phyloP scores from a whole-genome alignment of 108 stramenopile genomes.

The Nitzschia sp. region DNA sequence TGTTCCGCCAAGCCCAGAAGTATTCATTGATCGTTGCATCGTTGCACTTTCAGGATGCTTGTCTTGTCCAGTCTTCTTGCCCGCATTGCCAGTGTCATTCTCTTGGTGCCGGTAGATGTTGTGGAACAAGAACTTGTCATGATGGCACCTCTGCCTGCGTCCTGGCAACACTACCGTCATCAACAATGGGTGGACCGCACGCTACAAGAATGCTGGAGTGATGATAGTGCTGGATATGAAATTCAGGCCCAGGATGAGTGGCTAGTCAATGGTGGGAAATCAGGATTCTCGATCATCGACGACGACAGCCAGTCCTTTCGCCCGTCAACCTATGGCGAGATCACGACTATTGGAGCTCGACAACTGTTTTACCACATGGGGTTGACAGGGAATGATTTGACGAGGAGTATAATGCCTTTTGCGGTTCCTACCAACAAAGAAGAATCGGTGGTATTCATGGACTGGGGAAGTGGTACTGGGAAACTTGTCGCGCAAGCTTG shows the following conservation, averaged over 20 bases:
- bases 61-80: constrained; percentile 17
- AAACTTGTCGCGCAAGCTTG: constrained; percentile 59
- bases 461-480: constrained; percentile 65
- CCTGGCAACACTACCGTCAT: constrained; percentile 30
- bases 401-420: too few relatives aligned
- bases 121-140: constrained; percentile 52
- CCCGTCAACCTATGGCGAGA: constrained; percentile 68
- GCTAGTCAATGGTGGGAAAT: constrained; percentile 11
- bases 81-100: constrained; percentile 49
- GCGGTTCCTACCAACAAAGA: not conserved
- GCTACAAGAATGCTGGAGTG: constrained; percentile 3
- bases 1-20: too few relatives aligned
- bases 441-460: constrained; percentile 37
- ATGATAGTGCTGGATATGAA: constrained; percentile 34
- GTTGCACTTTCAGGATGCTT: too few relatives aligned
- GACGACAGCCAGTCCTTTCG: not conserved
- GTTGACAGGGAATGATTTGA: too few relatives aligned
- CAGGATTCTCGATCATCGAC: not conserved
- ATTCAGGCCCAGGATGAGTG: constrained; percentile 21
- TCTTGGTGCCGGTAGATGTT: constrained; percentile 59
- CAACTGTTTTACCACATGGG: constrained; percentile 70
- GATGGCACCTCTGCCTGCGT: constrained; percentile 58
- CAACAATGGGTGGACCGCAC: not conserved
- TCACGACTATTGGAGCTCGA: constrained; percentile 57
- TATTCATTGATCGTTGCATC: too few relatives aligned